Conservation (phyloP, 129 eudicot genomes). For the Logfia minima region DNA sequence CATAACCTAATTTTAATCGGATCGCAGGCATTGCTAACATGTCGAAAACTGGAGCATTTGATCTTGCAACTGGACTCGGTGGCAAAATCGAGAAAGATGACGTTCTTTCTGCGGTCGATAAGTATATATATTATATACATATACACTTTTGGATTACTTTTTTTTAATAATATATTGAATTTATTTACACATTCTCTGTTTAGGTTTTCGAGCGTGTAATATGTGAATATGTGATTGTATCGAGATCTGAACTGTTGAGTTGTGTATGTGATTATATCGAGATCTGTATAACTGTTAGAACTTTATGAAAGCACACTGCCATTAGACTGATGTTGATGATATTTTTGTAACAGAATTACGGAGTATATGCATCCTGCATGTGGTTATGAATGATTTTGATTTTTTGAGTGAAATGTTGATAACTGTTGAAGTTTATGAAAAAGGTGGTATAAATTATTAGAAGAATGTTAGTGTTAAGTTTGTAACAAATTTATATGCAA, state of each 20-base stretch:
- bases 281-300: not conserved
- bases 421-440: not conserved
- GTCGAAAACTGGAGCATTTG: slow-evolving; percentile 83
- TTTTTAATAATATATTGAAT: not conserved
- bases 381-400: not conserved
- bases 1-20: not conserved
- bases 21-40: slow-evolving; percentile 32
- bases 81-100: slow-evolving; percentile 74
- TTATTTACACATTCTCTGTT: not conserved
- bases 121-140: slow-evolving; percentile 29
- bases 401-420: not conserved
- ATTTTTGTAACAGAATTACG: not conserved
- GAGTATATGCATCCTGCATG: not conserved
- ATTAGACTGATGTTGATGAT: not conserved
- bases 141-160: not conserved
- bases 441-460: not conserved
- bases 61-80: slow-evolving; percentile 81
- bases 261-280: no score
- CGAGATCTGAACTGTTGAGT: slow-evolving; percentile 1
- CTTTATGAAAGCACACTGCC: not conserved
- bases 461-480: not conserved
- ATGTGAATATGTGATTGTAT: not conserved
- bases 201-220: not conserved
- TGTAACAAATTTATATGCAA: not conserved
- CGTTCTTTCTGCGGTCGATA: slow-evolving; percentile 81